Evolutionary conservation across 73 alveolate species (phyloP).

Genomic region (Stentor roeselii): DNA sequence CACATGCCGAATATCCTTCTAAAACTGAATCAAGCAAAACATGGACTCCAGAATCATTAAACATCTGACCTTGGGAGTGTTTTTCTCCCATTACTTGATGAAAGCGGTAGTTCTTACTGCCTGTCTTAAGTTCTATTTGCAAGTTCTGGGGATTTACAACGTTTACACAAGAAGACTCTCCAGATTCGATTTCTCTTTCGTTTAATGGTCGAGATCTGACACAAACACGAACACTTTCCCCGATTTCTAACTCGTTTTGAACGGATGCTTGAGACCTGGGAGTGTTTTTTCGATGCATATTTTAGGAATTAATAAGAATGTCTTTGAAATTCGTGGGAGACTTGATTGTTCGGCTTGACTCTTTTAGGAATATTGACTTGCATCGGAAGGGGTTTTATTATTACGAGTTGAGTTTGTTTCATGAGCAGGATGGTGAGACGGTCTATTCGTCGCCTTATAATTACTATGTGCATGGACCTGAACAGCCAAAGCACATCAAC

Average conservation of each 20-base stretch:
- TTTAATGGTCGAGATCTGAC: slow-evolving; percentile 94
- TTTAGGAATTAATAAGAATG: slow-evolving; percentile 25
- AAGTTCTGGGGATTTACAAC: slow-evolving; percentile 62
- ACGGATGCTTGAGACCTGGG: slow-evolving; percentile 2
- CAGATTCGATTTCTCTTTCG: slow-evolving; percentile 78
- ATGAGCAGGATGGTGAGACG: slow-evolving; percentile 1
- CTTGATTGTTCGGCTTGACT: slow-evolving; percentile 19
- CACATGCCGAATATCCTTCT: slow-evolving; percentile 95
- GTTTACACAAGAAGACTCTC: slow-evolving; percentile 83
- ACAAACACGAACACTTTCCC: slow-evolving; percentile 95
- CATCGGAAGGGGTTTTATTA: slow-evolving; percentile 22
- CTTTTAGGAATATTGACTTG: slow-evolving; percentile 30
- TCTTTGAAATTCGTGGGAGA: slow-evolving; percentile 19
- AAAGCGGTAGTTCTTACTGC: slow-evolving; percentile 80
- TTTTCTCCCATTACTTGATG: slow-evolving; percentile 90
- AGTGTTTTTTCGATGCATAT: slow-evolving; percentile 15
- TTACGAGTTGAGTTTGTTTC: neutral
- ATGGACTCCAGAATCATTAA: slow-evolving; percentile 73
- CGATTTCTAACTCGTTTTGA: slow-evolving; percentile 37
- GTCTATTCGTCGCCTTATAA: slow-evolving; percentile 5
- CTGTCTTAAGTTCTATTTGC: slow-evolving; percentile 64
- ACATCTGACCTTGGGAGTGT: slow-evolving; percentile 79
- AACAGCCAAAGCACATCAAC: neutral
- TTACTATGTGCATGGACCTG: neutral
- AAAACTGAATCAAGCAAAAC: slow-evolving; percentile 89